Conservation (phyloP, 139 green algal genomes). For the Microglena sp. region DNA sequence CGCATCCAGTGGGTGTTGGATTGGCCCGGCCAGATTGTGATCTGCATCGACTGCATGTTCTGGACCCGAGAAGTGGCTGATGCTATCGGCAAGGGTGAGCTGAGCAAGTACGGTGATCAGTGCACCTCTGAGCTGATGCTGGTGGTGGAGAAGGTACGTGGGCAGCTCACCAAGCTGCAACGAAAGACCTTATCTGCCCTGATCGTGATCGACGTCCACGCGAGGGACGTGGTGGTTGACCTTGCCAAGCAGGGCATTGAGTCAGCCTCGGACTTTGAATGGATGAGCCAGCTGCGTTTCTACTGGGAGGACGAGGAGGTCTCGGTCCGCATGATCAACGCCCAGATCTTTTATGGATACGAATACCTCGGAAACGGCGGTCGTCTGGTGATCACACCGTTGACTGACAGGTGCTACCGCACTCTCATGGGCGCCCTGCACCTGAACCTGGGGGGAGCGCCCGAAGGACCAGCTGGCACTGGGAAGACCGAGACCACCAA, state of each 20-base stretch:
- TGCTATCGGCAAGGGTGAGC: constrained; percentile 34
- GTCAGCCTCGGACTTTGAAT: constrained; percentile 60
- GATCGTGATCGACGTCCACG: constrained; percentile 76
- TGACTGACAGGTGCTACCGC: constrained; percentile 48
- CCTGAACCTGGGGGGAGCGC: constrained; percentile 48
- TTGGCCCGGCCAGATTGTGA: constrained; percentile 57
- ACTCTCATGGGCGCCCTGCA: constrained; percentile 63
- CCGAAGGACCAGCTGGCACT: constrained; percentile 41
- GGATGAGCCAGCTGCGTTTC: constrained; percentile 70
- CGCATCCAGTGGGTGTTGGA: constrained; percentile 40
- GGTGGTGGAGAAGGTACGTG: constrained; percentile 47
- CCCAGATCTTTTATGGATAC: constrained; percentile 12
- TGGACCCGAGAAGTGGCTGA: constrained; percentile 57
- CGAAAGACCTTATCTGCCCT: constrained; percentile 66
- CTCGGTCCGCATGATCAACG: constrained; percentile 19
- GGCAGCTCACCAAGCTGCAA: constrained; percentile 68
- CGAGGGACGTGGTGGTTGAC: constrained; percentile 46
- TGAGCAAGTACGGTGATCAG: constrained; percentile 46
- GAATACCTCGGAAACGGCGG: constrained; percentile 36
- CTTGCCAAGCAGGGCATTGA: constrained; percentile 36
- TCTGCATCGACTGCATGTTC: constrained; percentile 64
- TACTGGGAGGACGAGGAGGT: constrained; percentile 58
- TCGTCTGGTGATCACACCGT: constrained; percentile 45
- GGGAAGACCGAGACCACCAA: constrained; percentile 72
- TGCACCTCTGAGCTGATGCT: constrained; percentile 57